Conservation (phyloP, 805 yeast genomes). For the Dipodascus albidus region DNA sequence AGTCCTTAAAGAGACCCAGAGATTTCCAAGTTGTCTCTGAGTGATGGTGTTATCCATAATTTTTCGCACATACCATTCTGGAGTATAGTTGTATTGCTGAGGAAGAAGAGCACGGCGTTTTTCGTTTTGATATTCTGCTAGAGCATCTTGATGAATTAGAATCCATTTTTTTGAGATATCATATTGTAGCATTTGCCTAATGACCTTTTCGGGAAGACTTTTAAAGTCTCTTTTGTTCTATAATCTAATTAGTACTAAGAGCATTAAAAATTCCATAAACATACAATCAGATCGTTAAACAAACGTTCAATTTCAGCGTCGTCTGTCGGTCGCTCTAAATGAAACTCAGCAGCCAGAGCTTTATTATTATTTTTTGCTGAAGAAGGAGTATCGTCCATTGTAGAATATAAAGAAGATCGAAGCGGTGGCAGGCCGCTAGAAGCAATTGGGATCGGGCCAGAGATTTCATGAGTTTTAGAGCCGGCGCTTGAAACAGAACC, state of each 20-base stretch:
- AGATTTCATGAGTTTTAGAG: neutral
- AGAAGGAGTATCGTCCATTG: neutral
- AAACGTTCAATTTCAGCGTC: conserved; percentile 55
- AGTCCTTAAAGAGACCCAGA: conserved; percentile 87
- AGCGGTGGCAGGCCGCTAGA: neutral
- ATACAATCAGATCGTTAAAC: conserved; percentile 66
- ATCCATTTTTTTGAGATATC: conserved; percentile 80
- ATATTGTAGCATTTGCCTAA: conserved; percentile 63
- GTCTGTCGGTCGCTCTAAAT: conserved; percentile 56
- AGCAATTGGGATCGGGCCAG: neutral
- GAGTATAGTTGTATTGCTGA: conserved; percentile 33
- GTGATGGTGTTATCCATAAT: conserved; percentile 61
- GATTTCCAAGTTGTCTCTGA: conserved; percentile 59
- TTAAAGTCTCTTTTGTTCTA: conserved; percentile 53
- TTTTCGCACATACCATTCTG: conserved; percentile 64
- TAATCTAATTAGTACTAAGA: conserved; percentile 1
- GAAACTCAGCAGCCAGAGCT: conserved; percentile 22
- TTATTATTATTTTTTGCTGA: neutral
- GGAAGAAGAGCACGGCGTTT: conserved; percentile 25
- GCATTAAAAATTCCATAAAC: conserved; percentile 1
- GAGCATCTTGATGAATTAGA: conserved; percentile 75
- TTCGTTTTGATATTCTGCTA: conserved; percentile 57
- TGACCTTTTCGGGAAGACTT: conserved; percentile 57
- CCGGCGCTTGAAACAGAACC: neutral
- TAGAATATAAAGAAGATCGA: neutral